Base-by-base conservation (phyloP, 352 stramenopile species). In the Globisporangium emineosum region DNA sequence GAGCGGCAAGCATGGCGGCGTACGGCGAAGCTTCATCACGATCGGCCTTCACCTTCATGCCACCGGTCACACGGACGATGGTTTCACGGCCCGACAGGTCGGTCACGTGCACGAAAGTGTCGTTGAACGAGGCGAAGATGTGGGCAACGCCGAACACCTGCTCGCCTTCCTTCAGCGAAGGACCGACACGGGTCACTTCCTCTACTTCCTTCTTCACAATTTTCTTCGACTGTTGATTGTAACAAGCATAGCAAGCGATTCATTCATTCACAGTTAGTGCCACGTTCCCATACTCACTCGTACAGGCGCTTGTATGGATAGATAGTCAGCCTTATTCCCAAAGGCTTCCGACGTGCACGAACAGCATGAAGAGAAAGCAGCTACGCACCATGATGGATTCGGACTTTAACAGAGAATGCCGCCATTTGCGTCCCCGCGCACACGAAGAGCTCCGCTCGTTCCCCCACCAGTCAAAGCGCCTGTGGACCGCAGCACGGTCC, bases 1-100 rank as follows among this genome's bases (percentile, higher is more conserved):
- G 97, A 17, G 98, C 98, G 80, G 98, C 98, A 94, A 99, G 94
- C 98, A 99, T 99, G 57, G 98, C 97, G 69, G 98, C 98, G 86
- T 99, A 99, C 19, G 98, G 98, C 64, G 96, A 99, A 67, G 97
- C 97, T 86, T 99, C 98, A 76, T 99, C 98, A 81, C 97, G 96
- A 83, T 99, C 98, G 60, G 97, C 97, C 93, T 99, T 99, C 60
- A 99, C 98, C 87, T 99, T 99, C 98, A 99, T 99, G 67, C 98
- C 98, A 73, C 98, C 98, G 9, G 98, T 99, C 55, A 99, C 97
- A 81, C 98, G 97, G 67, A 98, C 94, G 77, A 99, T 96, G 68
- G 98, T 99, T 83, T 99, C 98, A 57, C 97, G 89, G 73, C 98
- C 98, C 62, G 97, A 99, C 51, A 99, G 89, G 88, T 99, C 98